Evolutionary conservation across 176 grass and related monocot species (phyloP).

Genomic region (Raddia distichophylla): DNA sequence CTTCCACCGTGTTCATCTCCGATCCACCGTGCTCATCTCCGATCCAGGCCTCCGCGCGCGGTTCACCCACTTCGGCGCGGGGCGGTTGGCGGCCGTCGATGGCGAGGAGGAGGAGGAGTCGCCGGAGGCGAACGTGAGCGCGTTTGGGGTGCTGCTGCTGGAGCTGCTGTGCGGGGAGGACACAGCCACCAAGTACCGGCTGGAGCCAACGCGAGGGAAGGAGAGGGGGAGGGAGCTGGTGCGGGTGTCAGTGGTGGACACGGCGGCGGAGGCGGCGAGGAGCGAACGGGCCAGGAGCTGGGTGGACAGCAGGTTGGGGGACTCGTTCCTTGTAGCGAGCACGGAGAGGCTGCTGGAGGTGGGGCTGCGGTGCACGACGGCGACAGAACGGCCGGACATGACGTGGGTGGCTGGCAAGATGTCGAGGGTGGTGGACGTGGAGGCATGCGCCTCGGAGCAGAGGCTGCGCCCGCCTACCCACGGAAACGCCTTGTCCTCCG

Average conservation of each 20-base stretch:
- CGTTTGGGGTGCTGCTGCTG: constrained; percentile 67
- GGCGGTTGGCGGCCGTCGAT: background rate
- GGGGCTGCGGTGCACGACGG: constrained; percentile 53
- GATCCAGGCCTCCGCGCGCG: constrained; percentile 59
- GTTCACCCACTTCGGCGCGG: constrained; percentile 59
- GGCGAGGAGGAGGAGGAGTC: constrained; percentile 31
- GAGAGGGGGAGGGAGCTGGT: constrained; percentile 42
- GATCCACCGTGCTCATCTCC: constrained; percentile 53
- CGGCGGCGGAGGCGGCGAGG: constrained; percentile 44
- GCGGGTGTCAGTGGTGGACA: constrained; percentile 55
- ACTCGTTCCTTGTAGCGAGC: constrained; percentile 67
- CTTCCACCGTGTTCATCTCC: too few species aligned
- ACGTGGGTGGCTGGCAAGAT: constrained; percentile 70
- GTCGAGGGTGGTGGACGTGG: constrained; percentile 64
- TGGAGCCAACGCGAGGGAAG: constrained; percentile 12
- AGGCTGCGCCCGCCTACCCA: constrained; percentile 50
- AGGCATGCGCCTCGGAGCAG: constrained; percentile 54
- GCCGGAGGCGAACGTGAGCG: constrained; percentile 50
- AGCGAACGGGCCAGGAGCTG: constrained; percentile 48
- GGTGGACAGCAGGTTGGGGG: constrained; percentile 62
- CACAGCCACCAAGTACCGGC: constrained; percentile 46
- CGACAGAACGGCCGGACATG: constrained; percentile 52
- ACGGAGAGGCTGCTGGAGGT: constrained; percentile 59
- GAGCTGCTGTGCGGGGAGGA: constrained; percentile 63
- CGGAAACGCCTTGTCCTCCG: constrained; percentile 1